Evolutionary conservation across 2,329 filamentous ascomycete genomes (phyloP).

Genomic region (Periglandula ipomoeae): DNA sequence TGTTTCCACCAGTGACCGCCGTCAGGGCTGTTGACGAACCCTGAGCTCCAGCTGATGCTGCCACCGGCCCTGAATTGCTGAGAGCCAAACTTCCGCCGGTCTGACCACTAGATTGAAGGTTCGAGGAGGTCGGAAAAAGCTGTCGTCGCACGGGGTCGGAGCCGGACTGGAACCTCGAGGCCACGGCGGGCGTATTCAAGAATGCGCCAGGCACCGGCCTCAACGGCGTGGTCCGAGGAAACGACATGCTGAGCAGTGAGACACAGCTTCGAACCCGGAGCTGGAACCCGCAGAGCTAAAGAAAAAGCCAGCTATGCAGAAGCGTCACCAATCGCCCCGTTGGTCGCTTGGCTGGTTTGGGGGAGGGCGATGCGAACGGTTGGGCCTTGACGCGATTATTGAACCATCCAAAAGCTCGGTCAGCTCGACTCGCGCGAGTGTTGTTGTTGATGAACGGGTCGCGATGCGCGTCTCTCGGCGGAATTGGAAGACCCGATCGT

Average conservation of each 20-base stretch:
- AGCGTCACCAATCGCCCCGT: slow-evolving; percentile 3
- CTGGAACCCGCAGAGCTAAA: background rate
- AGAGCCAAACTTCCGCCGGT: slow-evolving; percentile 11
- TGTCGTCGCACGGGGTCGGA: slow-evolving; percentile 41
- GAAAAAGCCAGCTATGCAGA: background rate
- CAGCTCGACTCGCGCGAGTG: background rate
- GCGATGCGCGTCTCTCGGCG: background rate
- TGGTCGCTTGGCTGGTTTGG: background rate
- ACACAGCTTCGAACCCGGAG: background rate
- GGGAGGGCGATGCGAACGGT: background rate
- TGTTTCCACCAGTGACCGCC: slow-evolving; percentile 15
- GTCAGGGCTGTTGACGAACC: slow-evolving; percentile 12
- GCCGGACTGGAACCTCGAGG: slow-evolving; percentile 35
- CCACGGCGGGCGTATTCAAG: slow-evolving; percentile 61
- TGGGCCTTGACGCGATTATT: slow-evolving; percentile 7
- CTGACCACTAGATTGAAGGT: slow-evolving; percentile 10
- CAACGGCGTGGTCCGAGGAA: slow-evolving; percentile 53
- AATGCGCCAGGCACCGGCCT: slow-evolving; percentile 68
- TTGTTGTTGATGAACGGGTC: slow-evolving; percentile 1
- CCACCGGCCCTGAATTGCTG: background rate
- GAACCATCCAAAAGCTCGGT: slow-evolving; percentile 5
- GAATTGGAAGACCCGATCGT: background rate
- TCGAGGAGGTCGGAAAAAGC: slow-evolving; percentile 33
- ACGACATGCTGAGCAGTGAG: slow-evolving; percentile 37
- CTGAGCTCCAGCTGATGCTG: slow-evolving; percentile 1